phyloP scores from a whole-genome alignment of 1,284 basidiomycete genomes.

The Malassezia yamatoensis region DNA sequence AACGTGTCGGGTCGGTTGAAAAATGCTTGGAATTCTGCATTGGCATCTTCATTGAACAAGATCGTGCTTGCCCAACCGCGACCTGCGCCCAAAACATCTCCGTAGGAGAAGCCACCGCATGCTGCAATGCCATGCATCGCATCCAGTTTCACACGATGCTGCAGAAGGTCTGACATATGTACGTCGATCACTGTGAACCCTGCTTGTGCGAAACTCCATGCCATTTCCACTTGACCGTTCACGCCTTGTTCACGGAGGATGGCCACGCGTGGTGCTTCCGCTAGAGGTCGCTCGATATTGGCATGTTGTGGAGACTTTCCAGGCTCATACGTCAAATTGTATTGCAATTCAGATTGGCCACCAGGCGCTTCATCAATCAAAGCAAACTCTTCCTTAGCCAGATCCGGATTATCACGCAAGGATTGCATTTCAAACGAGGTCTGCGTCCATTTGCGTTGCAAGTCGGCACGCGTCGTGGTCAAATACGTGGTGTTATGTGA shows the following conservation, averaged over 20 bases:
- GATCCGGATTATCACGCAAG: slow-evolving; percentile 70
- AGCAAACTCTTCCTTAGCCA: slow-evolving; percentile 71
- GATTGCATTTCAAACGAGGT: slow-evolving; percentile 86
- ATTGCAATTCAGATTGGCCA: slow-evolving; percentile 49
- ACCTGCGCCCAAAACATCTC: slow-evolving; percentile 92
- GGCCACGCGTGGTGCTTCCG: slow-evolving; percentile 70
- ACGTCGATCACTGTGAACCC: slow-evolving; percentile 92
- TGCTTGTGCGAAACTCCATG: slow-evolving; percentile 83
- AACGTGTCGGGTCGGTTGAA: slow-evolving; percentile 64
- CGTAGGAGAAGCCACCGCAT: slow-evolving; percentile 97
- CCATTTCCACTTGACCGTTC: slow-evolving; percentile 97
- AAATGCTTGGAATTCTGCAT: slow-evolving; percentile 68
- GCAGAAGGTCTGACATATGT: slow-evolving; percentile 93
- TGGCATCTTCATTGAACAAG: slow-evolving; percentile 65
- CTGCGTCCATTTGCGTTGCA: slow-evolving; percentile 84
- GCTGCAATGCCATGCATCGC: slow-evolving; percentile 80
- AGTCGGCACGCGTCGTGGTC: slow-evolving; percentile 53
- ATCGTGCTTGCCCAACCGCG: slow-evolving; percentile 96
- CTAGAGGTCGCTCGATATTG: slow-evolving; percentile 22
- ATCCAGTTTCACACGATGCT: slow-evolving; percentile 58
- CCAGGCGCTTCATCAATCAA: slow-evolving; percentile 54
- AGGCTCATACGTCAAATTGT: slow-evolving; percentile 39
- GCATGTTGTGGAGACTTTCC: slow-evolving; percentile 22
- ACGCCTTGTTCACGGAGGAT: slow-evolving; percentile 96
- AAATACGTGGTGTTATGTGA: slow-evolving; percentile 21